These are phyloP conservation scores for Vaccinium macrocarpon DNA, from an alignment of 148 eudicot genomes.

Conservation along the genomic window DNA sequence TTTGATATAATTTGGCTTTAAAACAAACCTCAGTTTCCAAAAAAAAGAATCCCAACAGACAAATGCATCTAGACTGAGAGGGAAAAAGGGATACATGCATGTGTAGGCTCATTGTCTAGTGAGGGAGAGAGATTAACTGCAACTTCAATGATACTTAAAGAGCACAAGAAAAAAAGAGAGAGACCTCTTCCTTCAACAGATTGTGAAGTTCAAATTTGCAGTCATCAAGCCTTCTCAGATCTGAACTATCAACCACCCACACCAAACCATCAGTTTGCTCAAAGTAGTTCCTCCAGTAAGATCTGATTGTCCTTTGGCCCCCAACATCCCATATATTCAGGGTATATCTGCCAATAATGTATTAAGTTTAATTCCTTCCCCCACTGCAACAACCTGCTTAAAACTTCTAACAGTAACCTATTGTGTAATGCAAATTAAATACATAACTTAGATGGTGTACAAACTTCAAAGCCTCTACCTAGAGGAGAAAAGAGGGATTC, in stretches of 20 bases:
- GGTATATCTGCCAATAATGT: constrained; percentile 51
- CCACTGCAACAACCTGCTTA: background rate
- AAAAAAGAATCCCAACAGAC: background rate
- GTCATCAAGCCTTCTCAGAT: constrained; percentile 85
- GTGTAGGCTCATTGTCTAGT: background rate
- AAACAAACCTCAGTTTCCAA: background rate
- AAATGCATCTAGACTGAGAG: background rate
- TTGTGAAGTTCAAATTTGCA: constrained; percentile 83
- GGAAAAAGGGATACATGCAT: background rate
- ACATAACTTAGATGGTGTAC: background rate
- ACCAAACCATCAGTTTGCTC: constrained; percentile 99
- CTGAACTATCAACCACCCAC: constrained; percentile 99
- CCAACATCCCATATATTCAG: constrained; percentile 99
- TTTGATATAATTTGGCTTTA: background rate
- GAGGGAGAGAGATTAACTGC: background rate
- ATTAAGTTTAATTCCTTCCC: background rate
- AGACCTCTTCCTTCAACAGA: constrained; percentile 95
- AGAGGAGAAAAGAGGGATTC: background rate
- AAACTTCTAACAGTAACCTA: background rate
- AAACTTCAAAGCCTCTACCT: background rate
- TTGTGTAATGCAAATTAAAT: background rate
- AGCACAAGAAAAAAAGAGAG: background rate
- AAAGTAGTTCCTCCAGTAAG: constrained; percentile 99
- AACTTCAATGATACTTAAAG: background rate
- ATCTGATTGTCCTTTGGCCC: constrained; percentile 92